Percentiles rank a stretch among this genome's conserved stretches.
Evolutionary conservation across 495 filamentous ascomycete genomes (phyloP).

Genomic region (Annulohypoxylon stygium): DNA sequence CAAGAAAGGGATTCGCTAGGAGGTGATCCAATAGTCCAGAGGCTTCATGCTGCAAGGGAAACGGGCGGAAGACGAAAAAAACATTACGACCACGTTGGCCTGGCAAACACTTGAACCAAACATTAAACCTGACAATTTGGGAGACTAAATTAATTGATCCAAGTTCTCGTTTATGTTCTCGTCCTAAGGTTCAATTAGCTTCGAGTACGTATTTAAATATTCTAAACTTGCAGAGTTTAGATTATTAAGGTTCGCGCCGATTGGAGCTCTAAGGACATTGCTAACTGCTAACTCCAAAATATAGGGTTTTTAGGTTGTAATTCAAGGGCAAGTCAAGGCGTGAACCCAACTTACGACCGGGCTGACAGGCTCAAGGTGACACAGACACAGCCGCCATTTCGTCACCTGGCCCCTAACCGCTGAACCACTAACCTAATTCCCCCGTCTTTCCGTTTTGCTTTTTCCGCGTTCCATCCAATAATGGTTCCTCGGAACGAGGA

Average conservation of each 20-base stretch:
- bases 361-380: slow-evolving; percentile 3
- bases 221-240: slow-evolving; percentile 8
- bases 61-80: not conserved
- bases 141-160: slow-evolving; percentile 17
- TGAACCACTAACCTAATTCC: not conserved
- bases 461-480: slow-evolving; percentile 32
- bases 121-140: not conserved
- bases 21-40: slow-evolving; percentile 2
- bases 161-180: slow-evolving; percentile 18
- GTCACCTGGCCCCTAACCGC: slow-evolving; percentile 1
- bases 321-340: slow-evolving; percentile 1
- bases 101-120: not conserved
- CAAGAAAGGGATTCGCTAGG: slow-evolving; percentile 14
- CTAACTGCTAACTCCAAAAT: slow-evolving; percentile 17
- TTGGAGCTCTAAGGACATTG: slow-evolving; percentile 11
- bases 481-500: slow-evolving; percentile 56
- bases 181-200: slow-evolving; percentile 20
- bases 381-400: slow-evolving; percentile 2
- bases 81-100: slow-evolving; percentile 4
- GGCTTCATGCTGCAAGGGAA: slow-evolving; percentile 9
- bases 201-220: slow-evolving; percentile 8
- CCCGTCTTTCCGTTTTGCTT: not conserved
- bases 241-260: slow-evolving; percentile 20
- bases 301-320: slow-evolving; percentile 6
- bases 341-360: not conserved